Evolutionary conservation across 129 eudicot species (phyloP).

Genomic region (Flaveria brownii): DNA sequence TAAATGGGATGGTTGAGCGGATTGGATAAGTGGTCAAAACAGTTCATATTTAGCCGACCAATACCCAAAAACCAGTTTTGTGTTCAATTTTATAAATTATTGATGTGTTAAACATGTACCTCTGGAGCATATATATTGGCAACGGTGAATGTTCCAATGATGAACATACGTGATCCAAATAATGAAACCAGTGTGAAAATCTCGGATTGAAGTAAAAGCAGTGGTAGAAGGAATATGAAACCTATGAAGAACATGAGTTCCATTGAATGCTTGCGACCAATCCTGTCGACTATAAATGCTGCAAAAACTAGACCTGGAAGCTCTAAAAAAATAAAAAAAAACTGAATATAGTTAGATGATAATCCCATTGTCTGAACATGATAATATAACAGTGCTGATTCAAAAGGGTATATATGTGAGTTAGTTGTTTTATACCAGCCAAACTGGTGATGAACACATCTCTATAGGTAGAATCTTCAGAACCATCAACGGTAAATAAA

Average conservation of each 20-base stretch:
- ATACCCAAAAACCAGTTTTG: not conserved
- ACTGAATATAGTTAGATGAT: not conserved
- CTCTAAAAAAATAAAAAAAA: slow-evolving; percentile 41
- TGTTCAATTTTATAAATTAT: not conserved
- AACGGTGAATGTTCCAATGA: slow-evolving; percentile 53
- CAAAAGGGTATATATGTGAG: not conserved
- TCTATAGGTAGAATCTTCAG: slow-evolving; percentile 45
- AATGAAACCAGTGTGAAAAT: slow-evolving; percentile 39
- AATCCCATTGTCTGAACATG: not conserved
- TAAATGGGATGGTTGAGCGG: not conserved
- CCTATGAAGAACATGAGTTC: slow-evolving; percentile 52
- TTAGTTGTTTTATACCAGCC: slow-evolving; percentile 43
- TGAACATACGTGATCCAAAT: slow-evolving; percentile 79
- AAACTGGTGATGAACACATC: slow-evolving; percentile 64
- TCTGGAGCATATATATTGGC: slow-evolving; percentile 70
- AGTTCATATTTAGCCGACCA: not conserved
- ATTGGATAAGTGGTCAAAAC: not conserved
- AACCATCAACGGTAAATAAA: not conserved
- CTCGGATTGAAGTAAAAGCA: slow-evolving; percentile 43
- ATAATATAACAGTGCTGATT: not conserved
- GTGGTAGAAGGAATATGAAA: slow-evolving; percentile 56
- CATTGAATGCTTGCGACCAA: slow-evolving; percentile 72
- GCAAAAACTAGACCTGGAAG: slow-evolving; percentile 62
- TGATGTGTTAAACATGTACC: slow-evolving; percentile 37
- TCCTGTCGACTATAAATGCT: slow-evolving; percentile 53